Evolutionary conservation across 352 stramenopile species (phyloP), one percentile per base, ranked within the genome.

Genomic region (Phytopythium chamaehyphon): DNA sequence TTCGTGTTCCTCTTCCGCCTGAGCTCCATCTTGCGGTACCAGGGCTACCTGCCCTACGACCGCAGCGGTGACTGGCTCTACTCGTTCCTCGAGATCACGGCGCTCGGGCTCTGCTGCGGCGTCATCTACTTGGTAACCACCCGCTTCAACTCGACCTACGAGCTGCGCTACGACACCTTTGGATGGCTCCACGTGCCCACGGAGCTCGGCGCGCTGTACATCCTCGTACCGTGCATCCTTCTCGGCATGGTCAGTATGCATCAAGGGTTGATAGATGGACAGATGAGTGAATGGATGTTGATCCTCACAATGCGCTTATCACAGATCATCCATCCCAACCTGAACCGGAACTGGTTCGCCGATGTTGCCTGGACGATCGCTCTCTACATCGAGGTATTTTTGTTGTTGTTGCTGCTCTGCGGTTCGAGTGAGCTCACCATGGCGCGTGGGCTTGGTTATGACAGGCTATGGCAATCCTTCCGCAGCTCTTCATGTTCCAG

Each of bases 401-500:
- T 3, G 5, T 35, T 14, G 11, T 40, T 38, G 39, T 4, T 19
- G 16, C 2, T 21, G 18, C 15, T 12, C 23, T 37, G n/a, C 36
- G 6, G n/a, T n/a, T n/a, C n/a, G n/a, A n/a, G n/a, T 35, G 19
- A 14, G 23, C 19, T 52, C 19, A 53, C n/a, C 23, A 10, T 21
- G n/a, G 22, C 47, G 24, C 35, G 6, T 52, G 8, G 5, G 31
- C 6, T 47, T 23, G 26, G 7, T 45, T 33, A 15, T 19, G 19
- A 14, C 51, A 62, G 51, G 83, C 94, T 6, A 73, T 98, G 43
- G 95, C 97, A 4, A 96, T 99, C 39, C 73, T 99, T 37, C 97
- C 97, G 11, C 97, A 99, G 76, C 76, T 99, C 18, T 99, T 97
- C 77, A 98, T 99, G 95, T 99, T 99, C 70, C 96, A 98, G 81